Evolutionary conservation across 192 early-diverging fungal genomes (phyloP).

Genomic region (Backusella morwellensis): DNA sequence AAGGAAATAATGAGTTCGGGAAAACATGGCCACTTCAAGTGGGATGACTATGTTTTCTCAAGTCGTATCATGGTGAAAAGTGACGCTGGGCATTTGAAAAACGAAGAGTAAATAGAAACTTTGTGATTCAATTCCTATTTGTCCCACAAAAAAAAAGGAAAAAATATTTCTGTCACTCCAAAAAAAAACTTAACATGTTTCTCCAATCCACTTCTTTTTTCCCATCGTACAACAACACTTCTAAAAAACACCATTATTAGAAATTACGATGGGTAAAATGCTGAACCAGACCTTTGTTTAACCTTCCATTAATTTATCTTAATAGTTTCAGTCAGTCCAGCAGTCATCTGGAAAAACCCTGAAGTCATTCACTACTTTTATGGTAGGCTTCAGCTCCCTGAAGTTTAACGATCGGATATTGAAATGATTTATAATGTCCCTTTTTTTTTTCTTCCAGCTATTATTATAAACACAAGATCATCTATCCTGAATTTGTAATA

Average conservation of each 20-base stretch:
- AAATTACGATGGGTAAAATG: slow-evolving; percentile 2
- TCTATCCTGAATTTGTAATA: neutral
- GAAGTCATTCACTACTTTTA: neutral
- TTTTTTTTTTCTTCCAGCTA: neutral
- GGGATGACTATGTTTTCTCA: neutral
- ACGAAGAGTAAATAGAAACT: neutral
- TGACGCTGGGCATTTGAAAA: neutral
- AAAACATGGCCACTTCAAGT: neutral
- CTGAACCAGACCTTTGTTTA: neutral
- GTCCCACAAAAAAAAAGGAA: neutral
- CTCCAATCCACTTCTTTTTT: neutral
- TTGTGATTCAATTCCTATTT: neutral
- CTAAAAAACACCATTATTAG: neutral
- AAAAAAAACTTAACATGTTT: neutral
- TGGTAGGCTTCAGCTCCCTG: neutral
- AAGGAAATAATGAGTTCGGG: neutral
- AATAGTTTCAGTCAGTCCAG: neutral
- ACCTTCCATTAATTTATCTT: neutral
- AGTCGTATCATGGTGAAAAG: neutral
- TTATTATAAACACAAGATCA: neutral
- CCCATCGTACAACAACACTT: neutral
- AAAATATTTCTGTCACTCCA: slow-evolving; percentile 1
- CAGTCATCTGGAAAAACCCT: neutral
- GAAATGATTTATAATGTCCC: neutral
- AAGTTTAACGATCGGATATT: neutral